Base-by-base conservation (phyloP, 805 yeast genomes). In the Cyberlindnera euphorbiae region DNA sequence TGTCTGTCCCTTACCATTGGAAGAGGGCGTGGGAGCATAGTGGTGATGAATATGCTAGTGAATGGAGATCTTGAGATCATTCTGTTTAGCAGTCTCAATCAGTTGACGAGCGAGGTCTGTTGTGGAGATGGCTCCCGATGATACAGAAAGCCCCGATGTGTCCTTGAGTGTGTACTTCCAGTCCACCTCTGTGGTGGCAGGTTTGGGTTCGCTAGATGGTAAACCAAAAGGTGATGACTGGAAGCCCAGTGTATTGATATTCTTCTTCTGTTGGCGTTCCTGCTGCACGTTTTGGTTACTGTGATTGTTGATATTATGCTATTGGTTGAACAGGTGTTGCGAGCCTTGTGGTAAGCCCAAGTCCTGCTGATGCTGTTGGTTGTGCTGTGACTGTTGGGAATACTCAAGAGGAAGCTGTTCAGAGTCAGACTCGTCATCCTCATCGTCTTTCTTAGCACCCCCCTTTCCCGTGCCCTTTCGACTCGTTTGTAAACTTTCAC, bases 31-130 rank as follows among this genome's bases (percentile, higher is more conserved):
- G 23, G 47, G 46, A 4, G 62, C 67, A 58, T 82, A 80, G 58
- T 83, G 88, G 54, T 85, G 85, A 58, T 84, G 90, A 30, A 82
- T 78, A 57, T 85, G 95, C 56, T 87, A 95, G 59, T 87, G 95
- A 15, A 87, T 73, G 4, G 87, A 79, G 11, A 87, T 67, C 30
- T 73, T 69, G 28, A 82, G 61, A 14, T 73, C 69, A 46, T 74
- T 69, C 32, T 62, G 60, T 42, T 71, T 76, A 0, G 89, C 89
- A 35, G 78, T 69, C 24, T 73, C 72, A 7, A 83, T 67, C 8
- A 83, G 57, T 42, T 68, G 64, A 36, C 74, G 75, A 0, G 77
- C 87, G 13, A 73, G 52, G 24, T 72, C 78, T 38, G 75, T 71
- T 15, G 69, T 64, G 27, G 64, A 57, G 4, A 82, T 79, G 2